A percentile compares a stretch with the other conserved stretches of the same genome.
Evolutionary conservation across 129 eudicot species (phyloP).

Genomic region (Kitagawia praeruptora): DNA sequence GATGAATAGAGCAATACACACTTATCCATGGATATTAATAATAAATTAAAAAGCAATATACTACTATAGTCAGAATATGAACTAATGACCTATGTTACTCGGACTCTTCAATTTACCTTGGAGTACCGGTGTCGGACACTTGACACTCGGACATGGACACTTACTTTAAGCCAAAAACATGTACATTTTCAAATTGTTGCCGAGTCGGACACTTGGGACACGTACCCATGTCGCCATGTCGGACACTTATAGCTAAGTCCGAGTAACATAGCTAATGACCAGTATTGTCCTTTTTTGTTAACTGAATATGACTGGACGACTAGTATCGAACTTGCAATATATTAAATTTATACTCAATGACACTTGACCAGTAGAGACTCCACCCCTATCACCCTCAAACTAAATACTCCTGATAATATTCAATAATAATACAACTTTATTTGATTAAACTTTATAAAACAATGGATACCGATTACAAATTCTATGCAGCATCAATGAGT

Average conservation of each 20-base stretch:
- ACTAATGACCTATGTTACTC: not conserved
- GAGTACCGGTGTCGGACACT: too few species aligned
- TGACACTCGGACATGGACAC: too few species aligned
- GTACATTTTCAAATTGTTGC: too few species aligned
- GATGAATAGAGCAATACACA: not conserved
- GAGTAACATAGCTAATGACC: too few species aligned
- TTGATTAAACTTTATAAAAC: not conserved
- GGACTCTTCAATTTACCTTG: too few species aligned
- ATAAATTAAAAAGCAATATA: not conserved
- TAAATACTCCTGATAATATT: not conserved
- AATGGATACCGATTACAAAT: not conserved
- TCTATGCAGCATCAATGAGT: not conserved
- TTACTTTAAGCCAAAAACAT: too few species aligned
- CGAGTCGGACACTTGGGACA: too few species aligned
- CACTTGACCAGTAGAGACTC: not conserved
- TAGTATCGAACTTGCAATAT: not conserved
- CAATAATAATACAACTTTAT: not conserved
- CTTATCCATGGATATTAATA: not conserved
- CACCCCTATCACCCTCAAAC: not conserved
- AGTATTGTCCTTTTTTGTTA: not conserved
- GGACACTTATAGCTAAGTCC: too few species aligned
- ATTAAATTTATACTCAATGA: not conserved
- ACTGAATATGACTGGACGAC: not conserved
- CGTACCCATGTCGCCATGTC: too few species aligned
- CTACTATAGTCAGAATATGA: not conserved